Conservation (phyloP, 108 stramenopile genomes). For the Mayamaea pseudoterrestris region DNA sequence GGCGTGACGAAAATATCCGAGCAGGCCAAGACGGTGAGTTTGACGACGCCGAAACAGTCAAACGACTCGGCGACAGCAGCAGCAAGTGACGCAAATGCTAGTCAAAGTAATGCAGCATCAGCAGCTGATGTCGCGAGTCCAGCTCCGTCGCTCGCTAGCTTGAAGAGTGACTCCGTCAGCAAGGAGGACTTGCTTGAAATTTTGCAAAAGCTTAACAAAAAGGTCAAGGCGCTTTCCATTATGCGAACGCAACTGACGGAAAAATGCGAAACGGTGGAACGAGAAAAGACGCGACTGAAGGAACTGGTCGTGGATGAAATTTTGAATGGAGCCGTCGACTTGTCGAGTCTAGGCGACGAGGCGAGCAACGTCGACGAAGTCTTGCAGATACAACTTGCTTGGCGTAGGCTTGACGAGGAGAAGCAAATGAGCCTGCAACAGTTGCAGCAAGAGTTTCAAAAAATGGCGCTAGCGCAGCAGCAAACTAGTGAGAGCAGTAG, state of each 20-base stretch:
- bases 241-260: slow-evolving; percentile 42
- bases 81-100: not conserved
- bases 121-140: not conserved
- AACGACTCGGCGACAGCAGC: not conserved
- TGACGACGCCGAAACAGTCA: not conserved
- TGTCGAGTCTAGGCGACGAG: slow-evolving; percentile 12
- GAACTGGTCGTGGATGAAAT: slow-evolving; percentile 44
- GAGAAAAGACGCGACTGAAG: slow-evolving; percentile 36
- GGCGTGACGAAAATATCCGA: slow-evolving; percentile 2
- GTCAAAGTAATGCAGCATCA: too few relatives aligned
- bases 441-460: slow-evolving; percentile 47
- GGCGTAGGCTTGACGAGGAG: slow-evolving; percentile 45
- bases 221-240: slow-evolving; percentile 54
- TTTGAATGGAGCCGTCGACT: slow-evolving; percentile 29
- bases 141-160: slow-evolving; percentile 1
- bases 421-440: slow-evolving; percentile 38
- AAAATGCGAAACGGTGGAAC: slow-evolving; percentile 38
- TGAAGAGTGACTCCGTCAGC: slow-evolving; percentile 16
- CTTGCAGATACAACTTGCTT: slow-evolving; percentile 37
- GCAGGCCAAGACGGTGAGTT: not conserved
- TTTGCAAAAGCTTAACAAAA: slow-evolving; percentile 71
- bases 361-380: slow-evolving; percentile 28
- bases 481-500: slow-evolving; percentile 1
- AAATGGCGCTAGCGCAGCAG: slow-evolving; percentile 2
- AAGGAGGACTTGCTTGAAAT: slow-evolving; percentile 73